Evolutionary conservation across 164 flowering plant species (phyloP), one percentile per base, ranked within the genome.

Genomic region (Nelumbo lutea): DNA sequence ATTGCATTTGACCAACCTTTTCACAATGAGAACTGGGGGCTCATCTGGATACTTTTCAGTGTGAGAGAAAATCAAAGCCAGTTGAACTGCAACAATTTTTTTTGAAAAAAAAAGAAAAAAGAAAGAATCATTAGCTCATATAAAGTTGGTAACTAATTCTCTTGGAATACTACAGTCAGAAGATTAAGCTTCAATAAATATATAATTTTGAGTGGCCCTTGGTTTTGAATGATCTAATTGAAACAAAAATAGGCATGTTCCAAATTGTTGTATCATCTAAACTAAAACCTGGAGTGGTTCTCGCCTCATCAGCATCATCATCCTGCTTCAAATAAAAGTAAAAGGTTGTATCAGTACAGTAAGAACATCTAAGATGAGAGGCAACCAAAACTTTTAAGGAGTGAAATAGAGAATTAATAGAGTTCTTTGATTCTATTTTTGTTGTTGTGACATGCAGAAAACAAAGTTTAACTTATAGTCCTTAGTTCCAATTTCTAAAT

Each of bases 41-140:
- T 92, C 98, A 79, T 96, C 99, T 8, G 99, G 99, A 86, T 96
- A 96, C 3, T 85, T 88, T 76, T 89, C 94, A 52, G 99, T 89
- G 82, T 96, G 99, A 0, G 96, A 83, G 87, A 96, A 96, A 77
- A 92, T 76, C 69, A 92, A 81, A 73, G 79, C 97, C 70, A 95
- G 72, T 75, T 80, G 80, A 84, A 88, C 99, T 95, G 96, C 84
- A 89, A 69, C 27, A 27, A 27, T 27, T 27, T 27, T 27, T 27
- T 27, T 27, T 27, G 27, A 27, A 27, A 27, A 27, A 6, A 72
- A 61, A 76, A 59, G 48, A 75, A 57, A 55, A 40, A 44, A 52
- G 15, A 0, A 63, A 64, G n/a, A 53, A 53, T 50, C 44, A 69
- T 60, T 44, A 76, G 47, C 43, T 69, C 55, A 65, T 27, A 39